A percentile compares a stretch with the other conserved stretches of the same genome.
Conservation (phyloP, 768 basidiomycete species). For the Trichaptum fuscoviolaceum region DNA sequence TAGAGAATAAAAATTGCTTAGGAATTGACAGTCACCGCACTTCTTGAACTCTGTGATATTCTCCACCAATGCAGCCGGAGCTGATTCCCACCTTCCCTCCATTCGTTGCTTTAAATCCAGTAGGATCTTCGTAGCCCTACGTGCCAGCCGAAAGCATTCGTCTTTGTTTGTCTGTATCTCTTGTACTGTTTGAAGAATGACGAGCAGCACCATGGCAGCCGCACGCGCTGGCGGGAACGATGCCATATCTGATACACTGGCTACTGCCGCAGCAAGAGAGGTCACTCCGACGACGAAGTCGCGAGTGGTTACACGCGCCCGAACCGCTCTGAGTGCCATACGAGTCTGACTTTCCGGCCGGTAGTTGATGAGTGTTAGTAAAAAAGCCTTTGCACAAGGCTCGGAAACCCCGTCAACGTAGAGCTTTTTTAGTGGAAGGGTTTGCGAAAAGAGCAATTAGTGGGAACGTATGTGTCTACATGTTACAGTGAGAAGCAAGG, state of each 20-base stretch:
- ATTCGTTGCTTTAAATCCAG: conserved; percentile 41
- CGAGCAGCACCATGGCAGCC: conserved; percentile 33
- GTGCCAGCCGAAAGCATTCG: conserved; percentile 34
- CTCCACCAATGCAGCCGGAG: conserved; percentile 33
- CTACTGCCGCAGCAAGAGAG: background rate
- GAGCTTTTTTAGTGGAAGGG: no score
- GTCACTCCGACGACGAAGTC: background rate
- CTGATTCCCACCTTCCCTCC: conserved; percentile 38
- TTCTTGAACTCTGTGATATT: conserved; percentile 37
- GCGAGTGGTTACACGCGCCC: background rate
- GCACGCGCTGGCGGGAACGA: conserved; percentile 41
- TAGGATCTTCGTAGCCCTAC: conserved; percentile 36
- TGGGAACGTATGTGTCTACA: no score
- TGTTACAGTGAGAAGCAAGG: no score
- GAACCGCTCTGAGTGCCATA: background rate
- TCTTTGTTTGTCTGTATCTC: conserved; percentile 36
- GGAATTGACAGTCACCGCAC: conserved; percentile 20
- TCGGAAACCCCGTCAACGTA: no score
- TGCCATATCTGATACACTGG: conserved; percentile 27
- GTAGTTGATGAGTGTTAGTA: no score
- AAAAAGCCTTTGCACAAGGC: no score
- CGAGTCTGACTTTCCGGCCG: no score
- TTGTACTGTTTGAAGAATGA: conserved; percentile 42
- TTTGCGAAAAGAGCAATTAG: no score
- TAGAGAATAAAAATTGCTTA: conserved; percentile 3